phyloP scores from a whole-genome alignment of 2,329 filamentous ascomycete genomes.

The Sarocladium kiliense region DNA sequence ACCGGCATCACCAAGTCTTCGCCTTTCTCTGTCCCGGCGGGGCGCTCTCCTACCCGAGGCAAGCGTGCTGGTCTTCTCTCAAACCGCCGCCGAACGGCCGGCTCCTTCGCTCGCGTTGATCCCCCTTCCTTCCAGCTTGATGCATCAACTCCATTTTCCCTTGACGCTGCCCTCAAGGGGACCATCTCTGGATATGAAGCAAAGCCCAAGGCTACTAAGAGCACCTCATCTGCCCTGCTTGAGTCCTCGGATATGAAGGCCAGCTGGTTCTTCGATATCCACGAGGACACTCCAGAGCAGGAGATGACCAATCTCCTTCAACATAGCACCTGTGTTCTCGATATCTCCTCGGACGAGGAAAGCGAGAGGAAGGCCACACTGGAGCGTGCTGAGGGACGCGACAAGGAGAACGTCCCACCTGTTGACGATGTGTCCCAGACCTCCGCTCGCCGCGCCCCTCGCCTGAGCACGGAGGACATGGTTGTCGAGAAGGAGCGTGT shows the following conservation, averaged over 20 bases:
- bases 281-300: slow-evolving; percentile 86
- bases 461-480: slow-evolving; percentile 39
- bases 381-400: slow-evolving; percentile 51
- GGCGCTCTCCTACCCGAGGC: slow-evolving; percentile 69
- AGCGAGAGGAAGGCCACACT: slow-evolving; percentile 47
- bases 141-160: slow-evolving; percentile 66
- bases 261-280: slow-evolving; percentile 88
- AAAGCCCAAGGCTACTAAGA: slow-evolving; percentile 28
- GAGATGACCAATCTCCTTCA: slow-evolving; percentile 90
- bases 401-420: slow-evolving; percentile 94
- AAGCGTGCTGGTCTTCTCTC: slow-evolving; percentile 66
- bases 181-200: slow-evolving; percentile 61
- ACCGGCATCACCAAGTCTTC: slow-evolving; percentile 40
- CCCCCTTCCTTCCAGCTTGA: slow-evolving; percentile 56
- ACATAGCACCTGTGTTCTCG: slow-evolving; percentile 79
- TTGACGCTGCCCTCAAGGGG: slow-evolving; percentile 77
- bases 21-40: slow-evolving; percentile 63
- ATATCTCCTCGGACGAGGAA: slow-evolving; percentile 87
- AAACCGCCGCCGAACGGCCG: slow-evolving; percentile 60
- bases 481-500: slow-evolving; percentile 58
- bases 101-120: slow-evolving; percentile 59
- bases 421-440: slow-evolving; percentile 57
- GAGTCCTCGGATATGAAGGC: slow-evolving; percentile 43
- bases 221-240: slow-evolving; percentile 7
- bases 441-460: slow-evolving; percentile 25